Percentiles rank a stretch among this genome's conserved stretches.
Conservation (phyloP, 2,329 filamentous ascomycete genomes). For the Ambrosiella beaveri region DNA sequence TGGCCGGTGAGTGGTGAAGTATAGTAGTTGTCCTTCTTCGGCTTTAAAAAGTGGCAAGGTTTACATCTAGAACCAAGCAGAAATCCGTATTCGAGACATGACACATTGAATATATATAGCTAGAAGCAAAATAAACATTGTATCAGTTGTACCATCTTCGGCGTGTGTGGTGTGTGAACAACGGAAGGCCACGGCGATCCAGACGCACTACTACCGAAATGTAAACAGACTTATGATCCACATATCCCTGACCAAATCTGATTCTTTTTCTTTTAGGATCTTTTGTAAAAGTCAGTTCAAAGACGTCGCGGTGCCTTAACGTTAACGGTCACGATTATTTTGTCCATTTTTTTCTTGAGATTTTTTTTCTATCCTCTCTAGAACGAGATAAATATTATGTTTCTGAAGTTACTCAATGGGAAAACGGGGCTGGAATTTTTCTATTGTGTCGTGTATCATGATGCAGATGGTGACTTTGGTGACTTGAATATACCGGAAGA, state of each 20-base stretch:
- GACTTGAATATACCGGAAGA: not conserved
- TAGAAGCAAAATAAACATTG: not conserved
- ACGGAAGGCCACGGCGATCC: not conserved
- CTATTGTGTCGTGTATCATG: not conserved
- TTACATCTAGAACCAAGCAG: too few species aligned
- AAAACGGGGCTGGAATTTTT: not conserved
- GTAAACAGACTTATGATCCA: not conserved
- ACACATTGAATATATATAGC: too few species aligned
- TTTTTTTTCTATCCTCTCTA: not conserved
- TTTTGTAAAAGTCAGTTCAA: not conserved
- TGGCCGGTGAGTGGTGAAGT: too few species aligned
- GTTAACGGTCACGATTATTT: not conserved
- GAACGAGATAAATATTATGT: not conserved
- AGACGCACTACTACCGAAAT: not conserved
- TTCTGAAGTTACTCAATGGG: not conserved
- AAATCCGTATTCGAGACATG: too few species aligned
- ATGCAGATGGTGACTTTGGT: not conserved
- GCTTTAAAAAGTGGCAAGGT: too few species aligned
- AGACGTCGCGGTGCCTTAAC: not conserved
- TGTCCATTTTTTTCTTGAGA: not conserved
- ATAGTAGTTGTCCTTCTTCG: too few species aligned
- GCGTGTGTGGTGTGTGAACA: not conserved
- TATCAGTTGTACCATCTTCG: not conserved
- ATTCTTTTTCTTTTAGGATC: not conserved
- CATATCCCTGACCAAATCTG: not conserved